Evolutionary conservation across 2,329 filamentous ascomycete species (phyloP).

Genomic region (Hirsutella rhossiliensis): DNA sequence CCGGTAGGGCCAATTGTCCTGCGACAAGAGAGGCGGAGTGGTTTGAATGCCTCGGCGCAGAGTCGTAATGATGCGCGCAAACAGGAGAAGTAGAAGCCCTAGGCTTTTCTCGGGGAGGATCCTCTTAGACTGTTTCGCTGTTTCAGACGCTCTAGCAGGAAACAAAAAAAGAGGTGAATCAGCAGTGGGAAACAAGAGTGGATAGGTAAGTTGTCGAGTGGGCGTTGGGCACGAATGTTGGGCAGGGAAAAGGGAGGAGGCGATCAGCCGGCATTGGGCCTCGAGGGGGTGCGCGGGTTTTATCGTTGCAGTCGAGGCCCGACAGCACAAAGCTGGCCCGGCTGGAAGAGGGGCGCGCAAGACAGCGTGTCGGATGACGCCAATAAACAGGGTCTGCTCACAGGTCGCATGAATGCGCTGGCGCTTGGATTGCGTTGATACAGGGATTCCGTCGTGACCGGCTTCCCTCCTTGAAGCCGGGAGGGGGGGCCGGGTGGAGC

Average conservation of each 20-base stretch:
- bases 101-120: slow-evolving; percentile 5
- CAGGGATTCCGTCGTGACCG: slow-evolving; percentile 22
- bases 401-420: slow-evolving; percentile 36
- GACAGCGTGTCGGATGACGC: slow-evolving; percentile 8
- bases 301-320: slow-evolving; percentile 24
- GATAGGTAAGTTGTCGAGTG: slow-evolving; percentile 11
- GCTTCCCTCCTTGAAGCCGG: slow-evolving; percentile 26
- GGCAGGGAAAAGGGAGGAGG: slow-evolving; percentile 21
- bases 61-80: slow-evolving; percentile 13
- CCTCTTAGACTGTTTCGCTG: slow-evolving; percentile 7
- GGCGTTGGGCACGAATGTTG: slow-evolving; percentile 27
- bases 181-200: slow-evolving; percentile 6
- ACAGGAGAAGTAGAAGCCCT: slow-evolving; percentile 14
- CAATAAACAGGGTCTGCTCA: slow-evolving; percentile 25
- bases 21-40: slow-evolving; percentile 10
- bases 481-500: slow-evolving; percentile 13
- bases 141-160: slow-evolving; percentile 6
- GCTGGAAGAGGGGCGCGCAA: slow-evolving; percentile 10
- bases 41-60: slow-evolving; percentile 12
- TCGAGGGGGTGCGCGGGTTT: slow-evolving; percentile 37
- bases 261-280: slow-evolving; percentile 22
- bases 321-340: slow-evolving; percentile 6
- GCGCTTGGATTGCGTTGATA: slow-evolving; percentile 22
- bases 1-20: slow-evolving; percentile 16
- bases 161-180: background rate